Evolutionary conservation across 228 moss, liverwort and hornwort genomes (phyloP), one percentile per base, ranked within the genome.

Genomic region (Sphagnum magellanicum): DNA sequence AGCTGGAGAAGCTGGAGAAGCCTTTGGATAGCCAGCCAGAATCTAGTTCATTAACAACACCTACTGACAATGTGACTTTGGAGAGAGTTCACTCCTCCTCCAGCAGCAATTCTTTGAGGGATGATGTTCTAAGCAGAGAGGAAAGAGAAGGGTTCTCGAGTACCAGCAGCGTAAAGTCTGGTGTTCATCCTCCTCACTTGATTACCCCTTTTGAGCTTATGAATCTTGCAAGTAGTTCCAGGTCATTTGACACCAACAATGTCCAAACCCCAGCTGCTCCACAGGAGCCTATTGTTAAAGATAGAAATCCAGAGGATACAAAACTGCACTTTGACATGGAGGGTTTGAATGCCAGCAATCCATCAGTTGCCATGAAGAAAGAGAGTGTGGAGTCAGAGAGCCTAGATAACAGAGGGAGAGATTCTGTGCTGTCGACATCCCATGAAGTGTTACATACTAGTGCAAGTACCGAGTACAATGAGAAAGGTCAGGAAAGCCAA

Each of bases 201-300:
- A 77, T 95, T 59, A 92, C 84, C 65, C 95, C 95, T 57, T 85
- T 90, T 80, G 95, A 95, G 65, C 81, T 95, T 53, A 81, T 95
- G 92, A 88, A 81, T 71, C 83, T 95, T 76, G 94, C 90, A 63
- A 84, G 83, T 65, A 84, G 85, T 59, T 84, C 84, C 65, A 95
- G 85, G 81, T 78, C 76, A 50, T 87, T 86, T 68, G 88, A 87
- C 15, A 67, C 67, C 55, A 74, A 64, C 68, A 73, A 52, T 68
- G 67, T 72, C 32, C 64, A 32, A 32, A 32, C 55, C 55, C 55
- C 55, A 8, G 12, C 9, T 4, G 55, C 55, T 55, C 9, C 55
- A 8, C 55, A 55, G 55, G 55, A 55, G 9, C 55, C 55, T 12
- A 55, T 55, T 12, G 12, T 55, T 55, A 12, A 8, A 55, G 55